A percentile compares a stretch with the other conserved stretches of the same genome.
Conservation (phyloP, 768 basidiomycete species). For the Tephrocybe sp. region DNA sequence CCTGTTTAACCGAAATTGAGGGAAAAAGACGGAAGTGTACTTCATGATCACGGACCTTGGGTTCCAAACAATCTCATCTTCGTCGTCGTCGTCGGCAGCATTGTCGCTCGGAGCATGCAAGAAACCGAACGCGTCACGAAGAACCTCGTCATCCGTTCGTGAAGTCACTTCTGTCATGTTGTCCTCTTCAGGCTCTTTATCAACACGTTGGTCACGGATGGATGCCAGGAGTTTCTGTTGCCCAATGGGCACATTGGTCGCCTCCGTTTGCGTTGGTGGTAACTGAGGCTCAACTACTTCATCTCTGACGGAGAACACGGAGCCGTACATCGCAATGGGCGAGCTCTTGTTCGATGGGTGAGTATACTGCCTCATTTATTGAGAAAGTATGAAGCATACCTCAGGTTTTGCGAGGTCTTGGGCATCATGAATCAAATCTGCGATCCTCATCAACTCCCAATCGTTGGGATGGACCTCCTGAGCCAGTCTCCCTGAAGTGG, state of each 20-base stretch:
- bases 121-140: slow-evolving; percentile 62
- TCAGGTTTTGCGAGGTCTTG: slow-evolving; percentile 53
- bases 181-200: slow-evolving; percentile 45
- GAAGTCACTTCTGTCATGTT: slow-evolving; percentile 66
- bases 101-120: slow-evolving; percentile 47
- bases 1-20: slow-evolving; percentile 14
- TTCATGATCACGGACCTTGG: slow-evolving; percentile 44
- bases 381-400: slow-evolving; percentile 36
- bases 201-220: slow-evolving; percentile 22
- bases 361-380: background rate
- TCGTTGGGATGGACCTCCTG: slow-evolving; percentile 79
- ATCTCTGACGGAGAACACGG: slow-evolving; percentile 5
- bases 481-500: slow-evolving; percentile 21
- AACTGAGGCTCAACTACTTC: slow-evolving; percentile 23
- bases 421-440: slow-evolving; percentile 78
- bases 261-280: slow-evolving; percentile 1
- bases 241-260: slow-evolving; percentile 7
- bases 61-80: slow-evolving; percentile 78
- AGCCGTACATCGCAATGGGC: slow-evolving; percentile 26
- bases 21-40: background rate
- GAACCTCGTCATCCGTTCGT: slow-evolving; percentile 79
- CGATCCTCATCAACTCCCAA: slow-evolving; percentile 91
- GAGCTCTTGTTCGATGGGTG: slow-evolving; percentile 32
- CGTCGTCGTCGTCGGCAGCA: slow-evolving; percentile 62
- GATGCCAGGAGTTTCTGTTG: slow-evolving; percentile 24